Conservation (phyloP, 768 basidiomycete species). For the Dioszegia crocea region DNA sequence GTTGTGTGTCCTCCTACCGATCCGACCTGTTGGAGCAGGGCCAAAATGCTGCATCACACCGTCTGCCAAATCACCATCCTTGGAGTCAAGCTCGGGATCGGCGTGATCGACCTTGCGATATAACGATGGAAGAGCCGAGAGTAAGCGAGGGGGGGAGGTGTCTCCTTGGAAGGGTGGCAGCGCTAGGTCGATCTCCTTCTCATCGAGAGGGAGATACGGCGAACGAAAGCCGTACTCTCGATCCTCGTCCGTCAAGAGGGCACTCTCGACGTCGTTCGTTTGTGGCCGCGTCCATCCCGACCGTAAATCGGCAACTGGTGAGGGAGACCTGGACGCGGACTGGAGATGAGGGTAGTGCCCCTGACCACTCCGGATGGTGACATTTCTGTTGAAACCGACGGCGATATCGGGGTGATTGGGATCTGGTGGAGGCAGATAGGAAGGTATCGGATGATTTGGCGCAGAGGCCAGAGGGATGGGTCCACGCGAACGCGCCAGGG, state of each 20-base stretch:
- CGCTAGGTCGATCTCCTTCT: conserved; percentile 31
- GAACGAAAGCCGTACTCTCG: too few species aligned
- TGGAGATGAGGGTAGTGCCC: not conserved
- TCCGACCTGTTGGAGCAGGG: conserved; percentile 44
- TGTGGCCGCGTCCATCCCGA: not conserved
- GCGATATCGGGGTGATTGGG: conserved; percentile 39
- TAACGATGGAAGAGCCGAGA: conserved; percentile 1
- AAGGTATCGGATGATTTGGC: not conserved
- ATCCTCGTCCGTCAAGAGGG: conserved; percentile 13
- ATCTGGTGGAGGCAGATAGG: conserved; percentile 25
- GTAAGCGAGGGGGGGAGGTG: not conserved
- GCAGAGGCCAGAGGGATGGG: not conserved
- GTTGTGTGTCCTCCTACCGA: conserved; percentile 38
- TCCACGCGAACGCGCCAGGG: conserved; percentile 28
- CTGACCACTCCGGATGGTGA: too few species aligned
- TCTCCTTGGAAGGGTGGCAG: conserved; percentile 17
- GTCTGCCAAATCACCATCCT: not conserved
- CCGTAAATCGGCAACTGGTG: not conserved
- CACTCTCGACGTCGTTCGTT: conserved; percentile 25
- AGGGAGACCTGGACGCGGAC: not conserved
- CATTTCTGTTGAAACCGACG: conserved; percentile 23
- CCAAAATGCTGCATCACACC: conserved; percentile 44
- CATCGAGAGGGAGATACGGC: conserved; percentile 13
- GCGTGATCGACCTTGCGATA: not conserved
- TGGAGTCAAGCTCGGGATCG: not conserved